phyloP scores from a whole-genome alignment of 495 filamentous ascomycete species.

The Neurospora sp. region DNA sequence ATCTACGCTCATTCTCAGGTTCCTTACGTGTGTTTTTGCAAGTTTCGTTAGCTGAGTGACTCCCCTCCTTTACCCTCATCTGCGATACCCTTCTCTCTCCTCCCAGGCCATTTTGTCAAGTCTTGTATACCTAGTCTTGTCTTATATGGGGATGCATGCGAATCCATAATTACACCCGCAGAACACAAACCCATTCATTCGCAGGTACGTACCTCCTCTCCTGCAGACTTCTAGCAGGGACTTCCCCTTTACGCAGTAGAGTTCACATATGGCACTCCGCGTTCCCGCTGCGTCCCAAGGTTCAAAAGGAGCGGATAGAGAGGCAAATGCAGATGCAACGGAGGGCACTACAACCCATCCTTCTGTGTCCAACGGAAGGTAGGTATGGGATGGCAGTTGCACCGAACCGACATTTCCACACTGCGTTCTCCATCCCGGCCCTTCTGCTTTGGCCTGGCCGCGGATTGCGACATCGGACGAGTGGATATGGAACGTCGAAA shows the following conservation, averaged over 20 bases:
- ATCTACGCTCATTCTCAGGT: too few relatives aligned
- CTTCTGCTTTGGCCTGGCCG: background rate
- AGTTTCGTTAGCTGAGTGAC: too few relatives aligned
- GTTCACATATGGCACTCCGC: background rate
- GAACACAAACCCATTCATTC: background rate
- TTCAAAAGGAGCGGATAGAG: background rate
- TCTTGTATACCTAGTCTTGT: too few relatives aligned
- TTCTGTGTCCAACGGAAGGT: background rate
- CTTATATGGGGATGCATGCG: too few relatives aligned
- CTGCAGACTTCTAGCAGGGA: background rate
- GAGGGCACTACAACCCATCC: too few relatives aligned
- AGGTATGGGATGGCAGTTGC: background rate
- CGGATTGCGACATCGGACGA: background rate
- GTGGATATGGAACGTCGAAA: background rate
- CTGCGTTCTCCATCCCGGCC: background rate
- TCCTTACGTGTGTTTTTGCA: too few relatives aligned
- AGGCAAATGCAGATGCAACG: too few relatives aligned
- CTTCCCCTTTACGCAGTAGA: background rate
- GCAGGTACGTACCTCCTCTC: background rate
- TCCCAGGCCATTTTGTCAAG: too few relatives aligned
- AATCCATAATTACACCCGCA: background rate
- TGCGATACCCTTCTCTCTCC: too few relatives aligned
- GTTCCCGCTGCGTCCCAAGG: background rate
- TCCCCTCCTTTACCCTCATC: too few relatives aligned
- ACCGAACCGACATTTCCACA: background rate